phyloP scores from a whole-genome alignment of 345 rosid species.

The Erucastrum elatum region DNA sequence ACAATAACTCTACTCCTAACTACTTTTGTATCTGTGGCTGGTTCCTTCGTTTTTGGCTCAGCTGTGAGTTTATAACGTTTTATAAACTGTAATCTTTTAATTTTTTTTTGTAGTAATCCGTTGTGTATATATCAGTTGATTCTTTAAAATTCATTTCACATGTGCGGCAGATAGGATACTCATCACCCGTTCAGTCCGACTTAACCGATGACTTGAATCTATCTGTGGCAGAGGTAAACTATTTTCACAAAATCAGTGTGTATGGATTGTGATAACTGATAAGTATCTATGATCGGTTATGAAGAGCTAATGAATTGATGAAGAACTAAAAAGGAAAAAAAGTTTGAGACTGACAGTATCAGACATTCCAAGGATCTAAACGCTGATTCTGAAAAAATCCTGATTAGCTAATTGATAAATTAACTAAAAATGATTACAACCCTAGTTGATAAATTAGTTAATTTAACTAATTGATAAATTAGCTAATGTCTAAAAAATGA shows the following conservation, averaged over 20 bases:
- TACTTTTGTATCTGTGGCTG: slow-evolving; percentile 35
- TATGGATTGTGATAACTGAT: not conserved
- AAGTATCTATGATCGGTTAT: not conserved
- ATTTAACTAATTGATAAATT: too few relatives aligned
- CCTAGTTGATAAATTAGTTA: too few relatives aligned
- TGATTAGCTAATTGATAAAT: too few relatives aligned
- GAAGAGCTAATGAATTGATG: not conserved
- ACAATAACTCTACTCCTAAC: slow-evolving; percentile 20
- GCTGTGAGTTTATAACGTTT: slow-evolving; percentile 12
- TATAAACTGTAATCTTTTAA: not conserved
- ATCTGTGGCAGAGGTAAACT: slow-evolving; percentile 57
- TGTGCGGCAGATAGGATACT: slow-evolving; percentile 71
- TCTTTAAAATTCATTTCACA: not conserved
- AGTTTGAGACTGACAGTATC: too few relatives aligned
- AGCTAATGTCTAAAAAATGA: too few relatives aligned
- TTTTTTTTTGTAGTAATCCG: not conserved
- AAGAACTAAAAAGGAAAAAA: not conserved
- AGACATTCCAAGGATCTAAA: too few relatives aligned
- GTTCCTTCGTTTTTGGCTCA: slow-evolving; percentile 38
- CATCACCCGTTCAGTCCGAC: slow-evolving; percentile 80
- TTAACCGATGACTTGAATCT: slow-evolving; percentile 61
- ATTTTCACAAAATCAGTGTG: not conserved
- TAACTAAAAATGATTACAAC: too few relatives aligned
- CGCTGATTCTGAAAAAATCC: too few relatives aligned
- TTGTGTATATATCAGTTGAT: not conserved